These are phyloP conservation scores for Penicillium fimorum DNA, from an alignment of 495 filamentous ascomycete genomes.

Conservation along the genomic window DNA sequence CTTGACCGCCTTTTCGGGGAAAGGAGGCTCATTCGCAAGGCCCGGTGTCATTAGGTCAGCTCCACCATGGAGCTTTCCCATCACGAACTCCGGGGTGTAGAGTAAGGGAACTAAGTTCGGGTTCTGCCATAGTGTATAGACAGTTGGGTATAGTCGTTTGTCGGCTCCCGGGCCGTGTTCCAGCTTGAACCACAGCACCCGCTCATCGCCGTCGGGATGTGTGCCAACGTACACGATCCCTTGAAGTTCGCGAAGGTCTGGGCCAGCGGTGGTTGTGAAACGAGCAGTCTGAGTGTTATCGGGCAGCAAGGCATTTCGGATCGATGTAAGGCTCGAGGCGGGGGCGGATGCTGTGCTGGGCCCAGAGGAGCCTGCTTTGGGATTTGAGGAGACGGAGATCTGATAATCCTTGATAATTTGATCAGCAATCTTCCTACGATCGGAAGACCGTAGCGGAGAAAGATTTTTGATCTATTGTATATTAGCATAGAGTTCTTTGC, in stretches of 20 bases:
- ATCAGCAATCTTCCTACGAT: slow-evolving; percentile 68
- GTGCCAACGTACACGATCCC: slow-evolving; percentile 66
- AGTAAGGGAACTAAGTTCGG: slow-evolving; percentile 60
- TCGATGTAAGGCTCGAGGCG: slow-evolving; percentile 46
- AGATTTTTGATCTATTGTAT: slow-evolving; percentile 62
- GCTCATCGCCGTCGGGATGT: slow-evolving; percentile 55
- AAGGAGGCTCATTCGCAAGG: slow-evolving; percentile 66
- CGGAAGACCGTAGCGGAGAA: slow-evolving; percentile 66
- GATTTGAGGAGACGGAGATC: slow-evolving; percentile 44
- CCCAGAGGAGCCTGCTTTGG: slow-evolving; percentile 35
- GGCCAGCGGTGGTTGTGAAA: slow-evolving; percentile 68
- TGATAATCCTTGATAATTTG: slow-evolving; percentile 64
- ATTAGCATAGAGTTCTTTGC: slow-evolving; percentile 1
- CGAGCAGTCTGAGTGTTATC: slow-evolving; percentile 63
- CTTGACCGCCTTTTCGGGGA: slow-evolving; percentile 59
- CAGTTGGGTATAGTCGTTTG: slow-evolving; percentile 61
- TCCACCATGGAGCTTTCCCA: slow-evolving; percentile 62
- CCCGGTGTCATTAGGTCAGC: slow-evolving; percentile 78
- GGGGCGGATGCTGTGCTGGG: slow-evolving; percentile 27
- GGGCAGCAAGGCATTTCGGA: slow-evolving; percentile 63
- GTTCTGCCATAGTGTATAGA: slow-evolving; percentile 69
- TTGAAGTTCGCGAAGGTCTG: slow-evolving; percentile 60
- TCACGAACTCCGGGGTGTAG: slow-evolving; percentile 60
- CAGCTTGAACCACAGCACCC: slow-evolving; percentile 70
- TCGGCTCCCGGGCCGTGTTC: slow-evolving; percentile 53